These are phyloP conservation scores for Clitopilus hobsonii DNA, from an alignment of 768 basidiomycete genomes.

Conservation along the genomic window DNA sequence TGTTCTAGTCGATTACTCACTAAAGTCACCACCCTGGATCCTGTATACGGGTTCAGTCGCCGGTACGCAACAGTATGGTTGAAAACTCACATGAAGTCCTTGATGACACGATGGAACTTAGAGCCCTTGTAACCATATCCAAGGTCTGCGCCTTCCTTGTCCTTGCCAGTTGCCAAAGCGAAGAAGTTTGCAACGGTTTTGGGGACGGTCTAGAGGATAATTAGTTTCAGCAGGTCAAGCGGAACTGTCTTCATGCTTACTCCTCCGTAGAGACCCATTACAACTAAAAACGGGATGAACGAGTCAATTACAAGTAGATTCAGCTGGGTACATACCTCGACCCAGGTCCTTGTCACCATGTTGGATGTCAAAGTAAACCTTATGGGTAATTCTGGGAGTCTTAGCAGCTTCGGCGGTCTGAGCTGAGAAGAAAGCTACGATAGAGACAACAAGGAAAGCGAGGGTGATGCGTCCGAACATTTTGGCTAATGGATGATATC, in stretches of 20 bases:
- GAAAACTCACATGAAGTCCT: slow-evolving; percentile 75
- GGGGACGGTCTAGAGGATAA: slow-evolving; percentile 69
- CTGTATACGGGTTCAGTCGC: slow-evolving; percentile 30
- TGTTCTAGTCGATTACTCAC: slow-evolving; percentile 40
- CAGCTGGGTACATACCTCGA: slow-evolving; percentile 48
- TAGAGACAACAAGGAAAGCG: slow-evolving; percentile 54
- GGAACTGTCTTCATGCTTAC: slow-evolving; percentile 39
- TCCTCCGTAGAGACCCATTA: slow-evolving; percentile 87
- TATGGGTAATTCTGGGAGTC: slow-evolving; percentile 86
- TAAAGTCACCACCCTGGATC: slow-evolving; percentile 99
- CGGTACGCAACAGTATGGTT: background rate
- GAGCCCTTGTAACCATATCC: slow-evolving; percentile 94
- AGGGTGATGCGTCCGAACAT: slow-evolving; percentile 66
- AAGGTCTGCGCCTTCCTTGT: slow-evolving; percentile 71
- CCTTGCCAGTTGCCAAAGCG: slow-evolving; percentile 79
- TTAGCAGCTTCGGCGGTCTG: slow-evolving; percentile 77
- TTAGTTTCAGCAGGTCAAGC: background rate
- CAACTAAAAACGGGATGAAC: slow-evolving; percentile 43
- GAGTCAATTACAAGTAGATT: background rate
- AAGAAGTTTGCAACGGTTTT: slow-evolving; percentile 99
- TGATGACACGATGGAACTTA: slow-evolving; percentile 95
- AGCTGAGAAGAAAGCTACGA: slow-evolving; percentile 68
- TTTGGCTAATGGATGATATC: no score
- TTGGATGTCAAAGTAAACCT: slow-evolving; percentile 91
- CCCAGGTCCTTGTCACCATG: slow-evolving; percentile 88